Evolutionary conservation across 2,329 filamentous ascomycete genomes (phyloP).

Genomic region (Sphaerulina musiva): DNA sequence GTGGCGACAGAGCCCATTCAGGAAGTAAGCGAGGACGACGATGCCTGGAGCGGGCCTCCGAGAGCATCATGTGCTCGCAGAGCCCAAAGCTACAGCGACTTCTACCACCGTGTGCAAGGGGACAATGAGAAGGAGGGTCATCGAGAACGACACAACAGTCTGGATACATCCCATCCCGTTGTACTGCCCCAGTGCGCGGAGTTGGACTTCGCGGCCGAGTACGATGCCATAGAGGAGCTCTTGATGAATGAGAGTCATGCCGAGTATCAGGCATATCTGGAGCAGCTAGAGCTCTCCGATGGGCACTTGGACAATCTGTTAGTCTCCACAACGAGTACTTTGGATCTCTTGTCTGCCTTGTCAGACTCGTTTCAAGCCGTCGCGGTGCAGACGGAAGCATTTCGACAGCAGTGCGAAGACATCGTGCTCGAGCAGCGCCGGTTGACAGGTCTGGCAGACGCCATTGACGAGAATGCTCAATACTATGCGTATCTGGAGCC

Average conservation of each 20-base stretch:
- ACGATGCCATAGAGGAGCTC: slow-evolving; percentile 55
- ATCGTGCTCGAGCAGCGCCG: slow-evolving; percentile 75
- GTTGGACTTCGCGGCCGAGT: slow-evolving; percentile 55
- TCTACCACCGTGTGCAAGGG: slow-evolving; percentile 58
- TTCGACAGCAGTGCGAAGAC: slow-evolving; percentile 86
- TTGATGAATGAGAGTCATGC: slow-evolving; percentile 77
- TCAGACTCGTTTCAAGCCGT: slow-evolving; percentile 83
- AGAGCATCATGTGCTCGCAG: slow-evolving; percentile 59
- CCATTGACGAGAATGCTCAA: slow-evolving; percentile 81
- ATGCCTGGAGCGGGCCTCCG: slow-evolving; percentile 51
- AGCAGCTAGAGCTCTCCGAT: slow-evolving; percentile 74
- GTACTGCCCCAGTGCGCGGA: slow-evolving; percentile 34
- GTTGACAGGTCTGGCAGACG: slow-evolving; percentile 70
- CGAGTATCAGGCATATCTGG: slow-evolving; percentile 77
- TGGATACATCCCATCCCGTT: slow-evolving; percentile 9
- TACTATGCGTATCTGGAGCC: slow-evolving; percentile 93
- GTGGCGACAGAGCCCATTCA: slow-evolving; percentile 53
- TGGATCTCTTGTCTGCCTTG: slow-evolving; percentile 69
- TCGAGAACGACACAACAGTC: slow-evolving; percentile 37
- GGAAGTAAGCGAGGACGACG: slow-evolving; percentile 48
- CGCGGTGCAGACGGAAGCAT: slow-evolving; percentile 83
- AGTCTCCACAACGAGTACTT: slow-evolving; percentile 65
- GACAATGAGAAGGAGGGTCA: slow-evolving; percentile 50
- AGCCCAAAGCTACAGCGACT: slow-evolving; percentile 72
- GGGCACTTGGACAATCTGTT: slow-evolving; percentile 75